phyloP scores from a whole-genome alignment of 1,284 basidiomycete genomes.

The Pisolithus thermaeus region DNA sequence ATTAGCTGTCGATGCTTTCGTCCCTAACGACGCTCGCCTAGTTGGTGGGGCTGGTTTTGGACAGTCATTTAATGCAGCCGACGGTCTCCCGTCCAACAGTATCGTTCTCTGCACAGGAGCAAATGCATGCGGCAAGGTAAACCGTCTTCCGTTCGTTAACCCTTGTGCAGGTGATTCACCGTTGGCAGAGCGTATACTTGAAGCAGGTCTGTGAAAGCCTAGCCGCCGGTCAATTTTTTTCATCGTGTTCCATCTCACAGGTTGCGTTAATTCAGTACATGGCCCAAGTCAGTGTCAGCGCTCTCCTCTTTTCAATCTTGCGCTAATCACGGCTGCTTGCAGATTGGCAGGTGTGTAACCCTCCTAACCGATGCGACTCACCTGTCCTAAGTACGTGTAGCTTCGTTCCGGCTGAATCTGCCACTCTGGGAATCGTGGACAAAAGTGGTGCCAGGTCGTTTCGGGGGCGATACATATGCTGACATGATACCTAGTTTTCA shows the following conservation, averaged over 20 bases:
- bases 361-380: not conserved
- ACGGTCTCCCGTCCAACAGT: constrained; percentile 40
- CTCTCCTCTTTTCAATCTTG: not conserved
- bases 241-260: constrained; percentile 32
- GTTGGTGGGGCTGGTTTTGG: constrained; percentile 50
- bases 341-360: constrained; percentile 70
- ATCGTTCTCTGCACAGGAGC: constrained; percentile 73
- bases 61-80: constrained; percentile 16
- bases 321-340: constrained; percentile 8
- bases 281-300: constrained; percentile 59
- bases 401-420: constrained; percentile 84
- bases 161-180: not conserved
- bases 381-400: constrained; percentile 32
- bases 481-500: constrained; percentile 62
- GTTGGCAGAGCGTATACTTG: constrained; percentile 80
- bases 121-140: constrained; percentile 82
- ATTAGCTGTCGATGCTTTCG: constrained; percentile 75
- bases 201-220: constrained; percentile 61
- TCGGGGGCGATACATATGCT: constrained; percentile 3
- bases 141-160: not conserved
- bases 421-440: constrained; percentile 82
- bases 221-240: not conserved
- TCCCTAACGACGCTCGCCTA: constrained; percentile 73
- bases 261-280: constrained; percentile 87
- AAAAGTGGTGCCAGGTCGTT: constrained; percentile 54